Evolutionary conservation across 192 early-diverging fungal genomes (phyloP).

Genomic region (Linnemannia zychae): DNA sequence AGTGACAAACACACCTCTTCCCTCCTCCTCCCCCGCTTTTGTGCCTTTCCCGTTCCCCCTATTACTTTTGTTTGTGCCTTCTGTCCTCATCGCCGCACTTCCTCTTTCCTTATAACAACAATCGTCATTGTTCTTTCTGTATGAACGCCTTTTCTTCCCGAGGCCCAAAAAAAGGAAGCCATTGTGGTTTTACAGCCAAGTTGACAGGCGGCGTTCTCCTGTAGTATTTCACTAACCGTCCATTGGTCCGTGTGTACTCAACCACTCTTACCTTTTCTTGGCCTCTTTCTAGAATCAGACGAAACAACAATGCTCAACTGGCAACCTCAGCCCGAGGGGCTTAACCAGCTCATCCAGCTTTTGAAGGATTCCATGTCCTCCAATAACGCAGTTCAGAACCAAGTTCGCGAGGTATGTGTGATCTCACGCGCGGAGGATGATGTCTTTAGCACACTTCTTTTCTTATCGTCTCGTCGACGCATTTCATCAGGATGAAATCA

Average conservation of each 20-base stretch:
- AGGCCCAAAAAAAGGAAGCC: neutral
- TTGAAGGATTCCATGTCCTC: conserved; percentile 80
- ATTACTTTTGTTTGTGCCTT: neutral
- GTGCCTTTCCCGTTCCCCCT: neutral
- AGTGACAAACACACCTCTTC: neutral
- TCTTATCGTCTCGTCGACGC: neutral
- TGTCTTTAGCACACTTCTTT: neutral
- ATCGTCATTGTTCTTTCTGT: neutral
- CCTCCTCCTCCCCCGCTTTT: neutral
- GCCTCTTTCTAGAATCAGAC: neutral
- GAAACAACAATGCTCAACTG: conserved; percentile 65
- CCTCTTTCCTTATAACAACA: neutral
- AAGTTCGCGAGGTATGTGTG: conserved; percentile 80
- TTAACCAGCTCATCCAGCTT: conserved; percentile 81
- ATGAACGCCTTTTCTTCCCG: neutral
- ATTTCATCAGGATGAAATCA: neutral
- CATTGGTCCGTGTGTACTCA: conserved; percentile 4
- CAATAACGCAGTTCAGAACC: conserved; percentile 76
- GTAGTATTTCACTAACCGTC: conserved; percentile 7
- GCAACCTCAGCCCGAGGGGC: conserved; percentile 85
- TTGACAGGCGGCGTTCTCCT: neutral
- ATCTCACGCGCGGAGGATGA: neutral
- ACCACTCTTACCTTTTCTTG: neutral
- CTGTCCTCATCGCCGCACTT: neutral
- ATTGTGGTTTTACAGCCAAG: neutral